phyloP scores from a whole-genome alignment of 1,284 basidiomycete genomes.

The Apiotrichum mycotoxinovorans region DNA sequence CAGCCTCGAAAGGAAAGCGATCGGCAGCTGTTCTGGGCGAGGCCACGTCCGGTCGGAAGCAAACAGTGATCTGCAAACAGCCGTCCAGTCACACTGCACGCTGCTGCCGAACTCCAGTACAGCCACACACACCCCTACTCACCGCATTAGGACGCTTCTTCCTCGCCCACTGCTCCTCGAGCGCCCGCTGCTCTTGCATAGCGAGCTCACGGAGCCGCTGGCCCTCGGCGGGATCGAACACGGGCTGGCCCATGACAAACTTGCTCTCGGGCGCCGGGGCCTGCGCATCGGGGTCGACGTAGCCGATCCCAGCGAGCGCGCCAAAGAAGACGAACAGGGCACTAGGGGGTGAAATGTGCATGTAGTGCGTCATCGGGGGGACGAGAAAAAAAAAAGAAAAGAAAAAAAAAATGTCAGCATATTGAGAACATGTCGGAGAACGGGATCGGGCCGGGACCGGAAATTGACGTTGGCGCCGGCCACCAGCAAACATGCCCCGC shows the following conservation, averaged over 20 bases:
- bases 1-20: background rate
- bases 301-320: constrained; percentile 47
- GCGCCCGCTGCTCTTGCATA: constrained; percentile 36
- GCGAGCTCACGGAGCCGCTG: constrained; percentile 23
- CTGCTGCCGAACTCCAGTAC: too few relatives aligned
- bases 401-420: too few relatives aligned
- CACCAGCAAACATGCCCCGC: too few relatives aligned
- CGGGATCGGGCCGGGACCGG: too few relatives aligned
- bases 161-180: constrained; percentile 42
- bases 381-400: background rate
- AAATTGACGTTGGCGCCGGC: too few relatives aligned
- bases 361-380: background rate
- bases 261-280: constrained; percentile 6
- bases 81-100: too few relatives aligned
- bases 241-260: constrained; percentile 35
- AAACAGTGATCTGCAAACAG: too few relatives aligned
- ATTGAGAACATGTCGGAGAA: too few relatives aligned
- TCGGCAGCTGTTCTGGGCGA: too few relatives aligned
- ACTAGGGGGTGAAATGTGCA: constrained; percentile 23
- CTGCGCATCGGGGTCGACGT: constrained; percentile 32
- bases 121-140: constrained; percentile 19
- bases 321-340: constrained; percentile 48
- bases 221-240: constrained; percentile 30
- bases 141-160: constrained; percentile 49
- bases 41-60: too few relatives aligned